These are phyloP conservation scores for Mortierella alpina DNA, from an alignment of 192 early-diverging fungal genomes.

Conservation along the genomic window DNA sequence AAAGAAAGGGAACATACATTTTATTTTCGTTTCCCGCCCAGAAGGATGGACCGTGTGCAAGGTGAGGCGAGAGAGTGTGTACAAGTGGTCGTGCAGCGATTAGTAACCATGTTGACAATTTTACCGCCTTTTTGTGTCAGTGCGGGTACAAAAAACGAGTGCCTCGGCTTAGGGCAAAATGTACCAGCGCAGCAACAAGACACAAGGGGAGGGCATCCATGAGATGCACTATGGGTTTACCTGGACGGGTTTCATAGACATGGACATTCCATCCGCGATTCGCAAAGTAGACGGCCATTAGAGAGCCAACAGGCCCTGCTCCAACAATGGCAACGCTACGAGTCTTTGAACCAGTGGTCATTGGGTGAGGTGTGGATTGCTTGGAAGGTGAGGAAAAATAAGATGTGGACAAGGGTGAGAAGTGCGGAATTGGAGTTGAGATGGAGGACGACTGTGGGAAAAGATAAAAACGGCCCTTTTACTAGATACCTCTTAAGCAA, in stretches of 20 bases:
- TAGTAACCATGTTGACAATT: background rate
- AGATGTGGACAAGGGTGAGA: background rate
- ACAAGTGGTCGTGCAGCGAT: background rate
- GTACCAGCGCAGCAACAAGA: too few relatives aligned
- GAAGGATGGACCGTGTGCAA: background rate
- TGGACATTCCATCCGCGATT: constrained; percentile 90
- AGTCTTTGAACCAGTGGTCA: constrained; percentile 7
- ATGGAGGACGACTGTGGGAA: constrained; percentile 10
- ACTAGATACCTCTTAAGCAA: background rate
- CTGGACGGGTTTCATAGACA: constrained; percentile 86
- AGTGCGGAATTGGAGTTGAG: background rate
- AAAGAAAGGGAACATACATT: background rate
- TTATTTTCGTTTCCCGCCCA: background rate
- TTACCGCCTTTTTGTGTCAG: background rate
- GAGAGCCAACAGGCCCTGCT: constrained; percentile 92
- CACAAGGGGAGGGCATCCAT: too few relatives aligned
- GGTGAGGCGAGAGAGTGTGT: background rate
- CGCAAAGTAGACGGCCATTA: constrained; percentile 91
- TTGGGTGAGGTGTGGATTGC: background rate
- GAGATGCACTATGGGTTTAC: constrained; percentile 42
- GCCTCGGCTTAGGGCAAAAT: too few relatives aligned
- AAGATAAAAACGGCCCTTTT: constrained; percentile 7
- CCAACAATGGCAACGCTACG: constrained; percentile 83
- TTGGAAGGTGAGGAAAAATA: background rate
- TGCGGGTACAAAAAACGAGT: too few relatives aligned